Evolutionary conservation across 2,329 filamentous ascomycete genomes (phyloP), one percentile per base, ranked within the genome.

Genomic region (Pleoardoris graminearum): DNA sequence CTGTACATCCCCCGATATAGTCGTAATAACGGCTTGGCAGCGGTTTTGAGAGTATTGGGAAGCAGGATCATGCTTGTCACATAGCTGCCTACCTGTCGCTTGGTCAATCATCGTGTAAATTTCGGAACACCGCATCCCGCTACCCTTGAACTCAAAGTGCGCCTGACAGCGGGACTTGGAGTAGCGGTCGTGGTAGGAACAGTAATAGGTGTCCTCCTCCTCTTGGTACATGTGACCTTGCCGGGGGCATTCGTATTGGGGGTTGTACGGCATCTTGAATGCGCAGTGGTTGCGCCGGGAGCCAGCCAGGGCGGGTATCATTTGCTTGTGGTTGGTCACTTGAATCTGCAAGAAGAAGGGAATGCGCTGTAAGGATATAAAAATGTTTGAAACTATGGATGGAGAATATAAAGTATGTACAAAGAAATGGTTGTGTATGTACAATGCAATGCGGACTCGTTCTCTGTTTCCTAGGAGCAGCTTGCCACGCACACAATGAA

Each of bases 181-280:
- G 33, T 48, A 45, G 3, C 27, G 37, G 37, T 58, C 57, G 41
- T 60, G 57, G n/a, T 45, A 37, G 8, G 14, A 39, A 25, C 57
- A 60, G 21, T 55, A 58, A 50, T 50, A 58, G 2, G 41, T 29
- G 3, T 25, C 10, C 6, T 43, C 30, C 14, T 30, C n/a, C 4
- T 25, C 32, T 14, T 60, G 50, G 10, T 50, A 46, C 25, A 54
- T 48, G 27, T 50, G 42, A 3, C 47, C 57, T 14, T 44, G 21
- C 12, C 53, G 51, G 3, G 51, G 52, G 29, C 57, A 60, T n/a
- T 52, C 44, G 33, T 57, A 60, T 12, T 48, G 48, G 42, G 50
- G 22, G 19, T 60, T 59, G 3, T 49, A 48, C 1, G 54, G 57
- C 27, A 55, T 41, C 33, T 55, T 55, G 50, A 58, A 60, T 10